Conservation (phyloP, 1,284 basidiomycete genomes). For the Ganoderma boninense region DNA sequence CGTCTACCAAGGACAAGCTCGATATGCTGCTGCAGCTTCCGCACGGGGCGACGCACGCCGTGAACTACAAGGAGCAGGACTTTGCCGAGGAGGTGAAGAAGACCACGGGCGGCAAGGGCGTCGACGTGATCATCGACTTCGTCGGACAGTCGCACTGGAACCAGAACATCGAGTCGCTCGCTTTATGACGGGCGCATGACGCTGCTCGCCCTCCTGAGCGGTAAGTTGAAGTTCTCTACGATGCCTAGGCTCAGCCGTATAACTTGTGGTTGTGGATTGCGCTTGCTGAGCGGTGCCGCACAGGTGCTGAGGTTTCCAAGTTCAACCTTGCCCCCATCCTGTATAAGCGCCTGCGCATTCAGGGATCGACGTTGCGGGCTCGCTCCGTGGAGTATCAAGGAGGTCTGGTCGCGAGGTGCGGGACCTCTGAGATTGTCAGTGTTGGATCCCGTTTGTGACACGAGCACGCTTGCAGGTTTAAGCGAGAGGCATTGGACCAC, state of each 20-base stretch:
- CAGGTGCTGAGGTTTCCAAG: constrained; percentile 73
- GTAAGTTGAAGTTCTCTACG: constrained; percentile 48
- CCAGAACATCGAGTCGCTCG: constrained; percentile 82
- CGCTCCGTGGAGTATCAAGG: constrained; percentile 85
- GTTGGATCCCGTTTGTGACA: neutral
- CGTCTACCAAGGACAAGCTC: constrained; percentile 87
- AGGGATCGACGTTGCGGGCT: constrained; percentile 89
- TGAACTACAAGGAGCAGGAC: constrained; percentile 89
- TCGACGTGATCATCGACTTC: constrained; percentile 89
- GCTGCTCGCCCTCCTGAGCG: constrained; percentile 74
- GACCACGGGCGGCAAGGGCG: constrained; percentile 72
- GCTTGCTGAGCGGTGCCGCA: neutral
- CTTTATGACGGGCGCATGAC: constrained; percentile 82
- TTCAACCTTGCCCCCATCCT: constrained; percentile 76
- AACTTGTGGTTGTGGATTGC: neutral
- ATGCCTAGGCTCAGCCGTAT: no score
- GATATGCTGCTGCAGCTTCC: constrained; percentile 75
- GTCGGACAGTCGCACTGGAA: constrained; percentile 87
- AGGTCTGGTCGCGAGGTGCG: constrained; percentile 73
- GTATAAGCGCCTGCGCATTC: constrained; percentile 88
- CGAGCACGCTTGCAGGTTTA: constrained; percentile 44
- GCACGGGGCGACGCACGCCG: constrained; percentile 74
- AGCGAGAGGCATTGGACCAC: constrained; percentile 59
- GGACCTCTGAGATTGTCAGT: neutral
- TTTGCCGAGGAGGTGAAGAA: constrained; percentile 76